These are phyloP conservation scores for Russula emetica DNA, from an alignment of 768 basidiomycete species.

Conservation along the genomic window DNA sequence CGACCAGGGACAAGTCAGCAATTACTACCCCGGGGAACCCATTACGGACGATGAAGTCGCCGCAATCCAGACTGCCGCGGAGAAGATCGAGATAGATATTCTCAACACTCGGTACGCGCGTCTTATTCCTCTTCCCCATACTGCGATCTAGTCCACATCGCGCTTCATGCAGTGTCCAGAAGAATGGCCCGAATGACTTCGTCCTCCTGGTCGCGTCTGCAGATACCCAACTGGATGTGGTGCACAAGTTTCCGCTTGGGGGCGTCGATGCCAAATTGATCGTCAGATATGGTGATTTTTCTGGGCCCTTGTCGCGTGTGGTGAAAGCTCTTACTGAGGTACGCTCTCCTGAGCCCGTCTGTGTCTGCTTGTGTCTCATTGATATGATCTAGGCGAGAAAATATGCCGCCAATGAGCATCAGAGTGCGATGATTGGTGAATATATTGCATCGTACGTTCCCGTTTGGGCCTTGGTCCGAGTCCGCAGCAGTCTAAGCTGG, in stretches of 20 bases:
- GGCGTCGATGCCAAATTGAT: slow-evolving; percentile 48
- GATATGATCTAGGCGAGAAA: slow-evolving; percentile 56
- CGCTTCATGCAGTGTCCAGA: slow-evolving; percentile 51
- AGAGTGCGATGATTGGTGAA: slow-evolving; percentile 65
- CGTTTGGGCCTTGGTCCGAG: neutral
- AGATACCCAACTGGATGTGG: slow-evolving; percentile 37
- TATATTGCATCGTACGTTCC: slow-evolving; percentile 70
- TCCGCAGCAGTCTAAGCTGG: neutral
- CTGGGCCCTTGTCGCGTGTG: slow-evolving; percentile 49
- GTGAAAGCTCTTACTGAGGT: slow-evolving; percentile 60
- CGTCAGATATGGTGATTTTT: slow-evolving; percentile 75
- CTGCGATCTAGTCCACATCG: neutral
- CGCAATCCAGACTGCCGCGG: slow-evolving; percentile 67
- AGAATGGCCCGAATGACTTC: slow-evolving; percentile 58
- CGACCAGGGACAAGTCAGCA: slow-evolving; percentile 68
- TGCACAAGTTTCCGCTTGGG: slow-evolving; percentile 46
- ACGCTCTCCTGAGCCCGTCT: neutral
- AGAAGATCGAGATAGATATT: slow-evolving; percentile 69
- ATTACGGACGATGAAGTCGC: slow-evolving; percentile 77
- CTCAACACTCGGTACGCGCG: slow-evolving; percentile 69
- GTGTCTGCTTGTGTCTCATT: neutral
- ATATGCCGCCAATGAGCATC: slow-evolving; percentile 68
- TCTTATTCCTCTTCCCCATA: slow-evolving; percentile 10
- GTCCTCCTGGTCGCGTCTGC: slow-evolving; percentile 74
- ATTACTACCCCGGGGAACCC: slow-evolving; percentile 77